These are phyloP conservation scores for Warburgia ugandensis DNA, from an alignment of 164 flowering plant species.

Conservation along the genomic window DNA sequence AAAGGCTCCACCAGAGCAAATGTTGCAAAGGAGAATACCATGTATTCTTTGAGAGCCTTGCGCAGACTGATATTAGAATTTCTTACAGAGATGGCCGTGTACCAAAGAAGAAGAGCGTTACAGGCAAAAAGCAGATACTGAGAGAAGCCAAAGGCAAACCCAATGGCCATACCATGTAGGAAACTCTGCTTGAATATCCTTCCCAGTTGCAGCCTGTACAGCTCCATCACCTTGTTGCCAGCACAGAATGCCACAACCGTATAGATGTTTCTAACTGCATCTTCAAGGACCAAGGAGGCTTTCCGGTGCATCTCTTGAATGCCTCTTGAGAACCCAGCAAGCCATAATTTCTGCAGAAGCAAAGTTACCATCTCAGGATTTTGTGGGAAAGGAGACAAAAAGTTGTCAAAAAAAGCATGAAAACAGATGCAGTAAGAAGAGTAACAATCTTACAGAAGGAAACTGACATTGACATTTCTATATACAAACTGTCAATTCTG, in stretches of 20 bases:
- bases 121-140: constrained; percentile 96
- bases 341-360: constrained; percentile 76
- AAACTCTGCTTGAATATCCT: constrained; percentile 77
- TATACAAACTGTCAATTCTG: no score
- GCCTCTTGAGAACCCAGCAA: constrained; percentile 96
- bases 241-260: constrained; percentile 98
- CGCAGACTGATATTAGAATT: constrained; percentile 30
- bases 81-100: constrained; percentile 59
- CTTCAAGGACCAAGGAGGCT: constrained; percentile 95
- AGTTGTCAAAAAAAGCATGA: background rate
- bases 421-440: no score
- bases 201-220: constrained; percentile 63
- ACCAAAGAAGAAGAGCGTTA: constrained; percentile 96
- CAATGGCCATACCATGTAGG: constrained; percentile 86
- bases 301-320: constrained; percentile 97
- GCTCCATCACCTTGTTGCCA: constrained; percentile 94
- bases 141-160: constrained; percentile 89
- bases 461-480: no score
- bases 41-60: constrained; percentile 88
- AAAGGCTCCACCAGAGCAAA: constrained; percentile 98
- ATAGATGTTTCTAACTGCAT: constrained; percentile 95
- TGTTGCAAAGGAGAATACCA: constrained; percentile 94
- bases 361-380: no score
- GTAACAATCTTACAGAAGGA: no score
- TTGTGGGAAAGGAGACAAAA: no score